Conservation (phyloP, 495 filamentous ascomycete genomes). For the Aspergillus panamensis region DNA sequence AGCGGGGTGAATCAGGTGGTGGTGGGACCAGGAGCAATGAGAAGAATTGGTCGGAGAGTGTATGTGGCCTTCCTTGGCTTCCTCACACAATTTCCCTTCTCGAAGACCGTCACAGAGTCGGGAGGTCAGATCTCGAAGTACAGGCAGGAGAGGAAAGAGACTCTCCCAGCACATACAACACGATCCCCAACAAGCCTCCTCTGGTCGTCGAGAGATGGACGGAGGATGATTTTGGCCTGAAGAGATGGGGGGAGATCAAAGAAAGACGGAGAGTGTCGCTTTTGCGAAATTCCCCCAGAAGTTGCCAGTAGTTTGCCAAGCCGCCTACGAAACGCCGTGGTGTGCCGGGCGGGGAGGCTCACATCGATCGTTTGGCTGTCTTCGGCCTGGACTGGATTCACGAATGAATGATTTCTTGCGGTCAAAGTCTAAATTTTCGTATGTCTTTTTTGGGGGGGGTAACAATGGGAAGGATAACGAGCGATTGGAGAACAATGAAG, state of each 20-base stretch:
- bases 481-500: constrained; percentile 8
- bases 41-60: constrained; percentile 2
- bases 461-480: neutral
- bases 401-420: neutral
- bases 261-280: neutral
- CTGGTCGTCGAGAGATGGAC: constrained; percentile 1
- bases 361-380: constrained; percentile 19
- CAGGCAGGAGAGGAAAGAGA: constrained; percentile 6
- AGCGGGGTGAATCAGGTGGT: constrained; percentile 1
- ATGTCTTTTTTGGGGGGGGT: neutral
- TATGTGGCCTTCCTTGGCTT: constrained; percentile 2
- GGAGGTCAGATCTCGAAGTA: constrained; percentile 18
- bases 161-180: constrained; percentile 10
- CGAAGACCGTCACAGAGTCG: constrained; percentile 12
- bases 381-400: too few species aligned
- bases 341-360: constrained; percentile 21
- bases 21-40: neutral
- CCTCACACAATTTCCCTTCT: neutral
- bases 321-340: constrained; percentile 23
- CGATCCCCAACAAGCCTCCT: constrained; percentile 16
- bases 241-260: constrained; percentile 7
- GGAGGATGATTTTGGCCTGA: constrained; percentile 2
- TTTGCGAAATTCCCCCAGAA: constrained; percentile 7
- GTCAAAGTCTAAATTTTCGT: neutral
- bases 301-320: constrained; percentile 18